phyloP scores from a whole-genome alignment of 1,139 yeast species.

The Trichomonascaceae sp. region DNA sequence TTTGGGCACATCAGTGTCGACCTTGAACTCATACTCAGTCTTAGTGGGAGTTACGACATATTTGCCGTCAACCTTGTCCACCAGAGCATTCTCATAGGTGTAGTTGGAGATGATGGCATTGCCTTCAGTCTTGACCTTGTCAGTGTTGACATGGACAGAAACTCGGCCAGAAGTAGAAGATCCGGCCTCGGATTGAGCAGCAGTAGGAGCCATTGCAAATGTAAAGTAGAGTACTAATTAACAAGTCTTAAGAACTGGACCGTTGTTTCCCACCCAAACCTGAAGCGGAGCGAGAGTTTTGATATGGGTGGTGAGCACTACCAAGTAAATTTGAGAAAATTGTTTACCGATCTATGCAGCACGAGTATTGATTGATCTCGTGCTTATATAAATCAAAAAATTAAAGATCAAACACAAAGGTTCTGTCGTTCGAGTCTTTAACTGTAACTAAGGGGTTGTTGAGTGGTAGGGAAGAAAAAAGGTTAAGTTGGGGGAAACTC shows the following conservation, averaged over 20 bases:
- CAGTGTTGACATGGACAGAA: constrained; percentile 52
- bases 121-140: constrained; percentile 53
- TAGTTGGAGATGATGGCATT: constrained; percentile 61
- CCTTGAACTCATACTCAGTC: constrained; percentile 77
- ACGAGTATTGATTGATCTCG: neutral
- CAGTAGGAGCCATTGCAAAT: constrained; percentile 23
- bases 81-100: constrained; percentile 62
- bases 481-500: neutral
- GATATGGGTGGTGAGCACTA: constrained; percentile 33
- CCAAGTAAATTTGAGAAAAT: constrained; percentile 31
- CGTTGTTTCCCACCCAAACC: constrained; percentile 33
- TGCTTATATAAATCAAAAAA: neutral
- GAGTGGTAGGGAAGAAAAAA: neutral
- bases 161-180: constrained; percentile 36
- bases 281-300: constrained; percentile 29
- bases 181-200: constrained; percentile 29
- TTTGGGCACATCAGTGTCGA: constrained; percentile 76
- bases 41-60: constrained; percentile 66
- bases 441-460: constrained; percentile 1
- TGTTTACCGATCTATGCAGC: constrained; percentile 11
- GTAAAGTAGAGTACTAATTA: constrained; percentile 3
- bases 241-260: constrained; percentile 11
- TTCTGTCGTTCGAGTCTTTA: neutral
- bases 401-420: neutral
- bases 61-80: constrained; percentile 50